phyloP scores from a whole-genome alignment of 1,284 basidiomycete genomes.

The Papiliotrema laurentii region DNA sequence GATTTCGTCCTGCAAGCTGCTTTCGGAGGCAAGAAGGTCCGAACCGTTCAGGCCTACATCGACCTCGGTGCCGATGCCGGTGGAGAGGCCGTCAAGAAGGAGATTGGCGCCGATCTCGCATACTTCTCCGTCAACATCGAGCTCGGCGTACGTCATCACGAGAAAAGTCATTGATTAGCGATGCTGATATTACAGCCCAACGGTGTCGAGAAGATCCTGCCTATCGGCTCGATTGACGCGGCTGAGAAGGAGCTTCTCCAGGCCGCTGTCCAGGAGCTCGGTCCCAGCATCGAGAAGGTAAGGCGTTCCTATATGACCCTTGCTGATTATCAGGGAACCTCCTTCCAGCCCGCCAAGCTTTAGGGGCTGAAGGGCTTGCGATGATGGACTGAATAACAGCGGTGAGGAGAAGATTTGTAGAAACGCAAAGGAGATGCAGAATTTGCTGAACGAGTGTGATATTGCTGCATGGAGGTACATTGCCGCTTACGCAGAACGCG shows the following conservation, averaged over 20 bases:
- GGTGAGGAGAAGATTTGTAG: neutral
- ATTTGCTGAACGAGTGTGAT: no score
- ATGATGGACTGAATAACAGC: no score
- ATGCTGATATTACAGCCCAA: constrained; percentile 30
- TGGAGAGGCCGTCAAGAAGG: constrained; percentile 47
- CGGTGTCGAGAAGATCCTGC: constrained; percentile 55
- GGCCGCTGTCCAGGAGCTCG: constrained; percentile 53
- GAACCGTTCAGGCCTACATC: constrained; percentile 81
- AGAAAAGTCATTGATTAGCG: neutral
- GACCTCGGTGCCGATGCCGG: constrained; percentile 58
- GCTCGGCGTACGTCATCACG: constrained; percentile 64
- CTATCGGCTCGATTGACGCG: constrained; percentile 52
- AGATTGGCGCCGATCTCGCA: constrained; percentile 55
- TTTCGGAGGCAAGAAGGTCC: constrained; percentile 73
- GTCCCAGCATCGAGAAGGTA: constrained; percentile 54
- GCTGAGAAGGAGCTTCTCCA: constrained; percentile 52
- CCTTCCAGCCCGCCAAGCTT: constrained; percentile 46
- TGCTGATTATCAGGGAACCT: constrained; percentile 29
- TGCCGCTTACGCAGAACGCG: no score
- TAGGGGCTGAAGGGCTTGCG: no score
- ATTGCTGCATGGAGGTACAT: no score
- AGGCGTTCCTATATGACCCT: neutral
- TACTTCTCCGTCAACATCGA: constrained; percentile 89
- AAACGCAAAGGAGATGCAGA: no score
- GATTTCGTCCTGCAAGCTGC: constrained; percentile 75